Evolutionary conservation across 352 stramenopile species (phyloP).

Genomic region (Phytophthora uliginosa): DNA sequence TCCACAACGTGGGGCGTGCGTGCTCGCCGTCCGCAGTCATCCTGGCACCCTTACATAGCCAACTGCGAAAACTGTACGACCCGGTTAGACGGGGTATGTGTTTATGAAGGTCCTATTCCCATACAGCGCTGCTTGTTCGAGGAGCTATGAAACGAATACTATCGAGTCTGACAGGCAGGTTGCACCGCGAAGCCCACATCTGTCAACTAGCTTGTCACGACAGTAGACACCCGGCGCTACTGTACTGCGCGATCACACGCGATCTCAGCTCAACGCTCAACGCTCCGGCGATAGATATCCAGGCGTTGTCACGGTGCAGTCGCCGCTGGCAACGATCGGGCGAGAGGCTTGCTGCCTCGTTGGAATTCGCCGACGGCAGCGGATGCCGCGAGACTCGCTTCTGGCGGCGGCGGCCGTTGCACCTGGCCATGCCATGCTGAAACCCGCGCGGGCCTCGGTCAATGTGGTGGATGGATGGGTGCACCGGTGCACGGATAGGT

Average conservation of each 20-base stretch:
- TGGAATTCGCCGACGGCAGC: conserved; percentile 15
- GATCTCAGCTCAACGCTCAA: conserved; percentile 7
- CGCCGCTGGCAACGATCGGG: conserved; percentile 15
- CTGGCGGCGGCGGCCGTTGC: conserved; percentile 19
- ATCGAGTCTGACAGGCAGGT: conserved; percentile 21
- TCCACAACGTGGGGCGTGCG: conserved; percentile 6
- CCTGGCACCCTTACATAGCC: not conserved
- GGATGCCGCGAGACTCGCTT: not conserved
- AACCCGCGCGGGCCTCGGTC: not conserved
- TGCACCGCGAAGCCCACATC: conserved; percentile 23
- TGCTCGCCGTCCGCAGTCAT: conserved; percentile 12
- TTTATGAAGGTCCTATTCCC: not conserved
- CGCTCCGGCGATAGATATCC: conserved; percentile 8
- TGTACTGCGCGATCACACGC: conserved; percentile 3
- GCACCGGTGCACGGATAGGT: conserved; percentile 27
- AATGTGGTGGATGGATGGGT: conserved; percentile 30
- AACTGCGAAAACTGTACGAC: not conserved
- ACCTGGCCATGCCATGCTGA: conserved; percentile 17
- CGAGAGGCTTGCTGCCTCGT: conserved; percentile 14
- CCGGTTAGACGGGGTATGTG: conserved; percentile 2
- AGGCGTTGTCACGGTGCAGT: conserved; percentile 6
- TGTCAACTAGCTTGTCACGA: conserved; percentile 26
- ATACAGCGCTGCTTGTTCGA: not conserved
- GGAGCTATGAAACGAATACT: conserved; percentile 5
- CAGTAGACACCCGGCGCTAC: conserved; percentile 21